These are phyloP conservation scores for Lactarius deliciosus DNA, from an alignment of 768 basidiomycete species.

Conservation along the genomic window DNA sequence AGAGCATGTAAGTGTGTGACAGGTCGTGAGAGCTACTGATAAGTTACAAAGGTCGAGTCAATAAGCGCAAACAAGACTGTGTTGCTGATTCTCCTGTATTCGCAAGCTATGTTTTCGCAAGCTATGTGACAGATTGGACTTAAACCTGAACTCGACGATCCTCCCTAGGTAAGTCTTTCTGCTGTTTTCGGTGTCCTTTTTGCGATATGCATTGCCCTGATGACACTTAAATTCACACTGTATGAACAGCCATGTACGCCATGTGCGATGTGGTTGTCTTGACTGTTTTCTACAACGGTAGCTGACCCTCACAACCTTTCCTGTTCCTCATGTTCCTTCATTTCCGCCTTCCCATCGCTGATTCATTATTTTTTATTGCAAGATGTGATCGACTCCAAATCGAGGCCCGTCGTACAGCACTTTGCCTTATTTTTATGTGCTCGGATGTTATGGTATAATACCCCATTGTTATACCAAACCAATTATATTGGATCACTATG, in stretches of 20 bases:
- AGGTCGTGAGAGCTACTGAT: no score
- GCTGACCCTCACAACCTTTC: constrained; percentile 50
- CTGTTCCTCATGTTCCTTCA: neutral
- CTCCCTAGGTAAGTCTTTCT: constrained; percentile 12
- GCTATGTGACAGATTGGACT: neutral
- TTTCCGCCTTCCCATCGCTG: constrained; percentile 1
- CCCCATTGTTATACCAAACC: neutral
- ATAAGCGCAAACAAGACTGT: constrained; percentile 6
- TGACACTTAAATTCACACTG: constrained; percentile 74
- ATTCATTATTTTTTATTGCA: neutral
- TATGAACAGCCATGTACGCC: constrained; percentile 49
- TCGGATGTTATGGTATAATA: neutral
- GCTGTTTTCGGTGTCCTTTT: neutral
- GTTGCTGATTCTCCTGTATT: no score
- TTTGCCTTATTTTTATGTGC: neutral
- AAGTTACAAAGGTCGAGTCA: neutral
- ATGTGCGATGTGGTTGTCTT: constrained; percentile 45
- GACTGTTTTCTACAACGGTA: constrained; percentile 83
- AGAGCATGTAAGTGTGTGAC: constrained; percentile 55
- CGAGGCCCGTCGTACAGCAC: neutral
- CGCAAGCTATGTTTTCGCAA: neutral
- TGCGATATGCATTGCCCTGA: constrained; percentile 39
- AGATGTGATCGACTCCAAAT: neutral
- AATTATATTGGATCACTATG: constrained; percentile 1
- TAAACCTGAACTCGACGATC: neutral